Conservation (phyloP, 2,329 filamentous ascomycete species). For the Microthyrium microscopicum region DNA sequence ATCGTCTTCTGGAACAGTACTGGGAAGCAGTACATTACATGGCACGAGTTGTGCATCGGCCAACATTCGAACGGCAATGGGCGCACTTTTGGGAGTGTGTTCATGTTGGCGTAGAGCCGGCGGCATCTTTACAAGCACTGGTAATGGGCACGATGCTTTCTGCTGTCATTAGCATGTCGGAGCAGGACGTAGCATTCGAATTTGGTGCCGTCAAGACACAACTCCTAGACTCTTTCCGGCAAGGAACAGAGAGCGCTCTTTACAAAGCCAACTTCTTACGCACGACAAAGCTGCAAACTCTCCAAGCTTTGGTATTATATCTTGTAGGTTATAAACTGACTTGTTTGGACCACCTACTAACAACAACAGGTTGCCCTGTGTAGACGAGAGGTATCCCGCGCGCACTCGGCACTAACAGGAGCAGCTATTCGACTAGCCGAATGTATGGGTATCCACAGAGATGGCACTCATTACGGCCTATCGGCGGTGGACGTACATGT, state of each 20-base stretch:
- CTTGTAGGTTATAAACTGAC: slow-evolving; percentile 35
- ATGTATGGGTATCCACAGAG: slow-evolving; percentile 61
- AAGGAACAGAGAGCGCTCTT: slow-evolving; percentile 50
- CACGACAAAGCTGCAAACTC: slow-evolving; percentile 54
- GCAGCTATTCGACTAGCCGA: slow-evolving; percentile 58
- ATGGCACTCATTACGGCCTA: slow-evolving; percentile 49
- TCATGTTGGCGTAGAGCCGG: slow-evolving; percentile 41
- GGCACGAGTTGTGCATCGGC: slow-evolving; percentile 49
- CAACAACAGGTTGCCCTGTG: slow-evolving; percentile 47
- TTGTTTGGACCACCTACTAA: slow-evolving; percentile 6
- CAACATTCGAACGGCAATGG: slow-evolving; percentile 50
- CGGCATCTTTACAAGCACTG: slow-evolving; percentile 47
- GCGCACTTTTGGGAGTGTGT: slow-evolving; percentile 48
- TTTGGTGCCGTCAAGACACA: slow-evolving; percentile 40
- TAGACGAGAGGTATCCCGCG: slow-evolving; percentile 52
- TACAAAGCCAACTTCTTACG: slow-evolving; percentile 53
- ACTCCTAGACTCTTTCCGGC: slow-evolving; percentile 45
- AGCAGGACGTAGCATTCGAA: slow-evolving; percentile 32
- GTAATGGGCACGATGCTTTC: slow-evolving; percentile 55
- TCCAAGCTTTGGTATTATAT: slow-evolving; percentile 65
- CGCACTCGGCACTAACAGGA: slow-evolving; percentile 56
- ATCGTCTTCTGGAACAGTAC: slow-evolving; percentile 50
- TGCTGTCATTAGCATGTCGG: slow-evolving; percentile 48
- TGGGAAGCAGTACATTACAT: slow-evolving; percentile 52
- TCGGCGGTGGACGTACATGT: slow-evolving; percentile 54